Conservation (phyloP, 148 eudicot species). For the Chenopodium formosanum region DNA sequence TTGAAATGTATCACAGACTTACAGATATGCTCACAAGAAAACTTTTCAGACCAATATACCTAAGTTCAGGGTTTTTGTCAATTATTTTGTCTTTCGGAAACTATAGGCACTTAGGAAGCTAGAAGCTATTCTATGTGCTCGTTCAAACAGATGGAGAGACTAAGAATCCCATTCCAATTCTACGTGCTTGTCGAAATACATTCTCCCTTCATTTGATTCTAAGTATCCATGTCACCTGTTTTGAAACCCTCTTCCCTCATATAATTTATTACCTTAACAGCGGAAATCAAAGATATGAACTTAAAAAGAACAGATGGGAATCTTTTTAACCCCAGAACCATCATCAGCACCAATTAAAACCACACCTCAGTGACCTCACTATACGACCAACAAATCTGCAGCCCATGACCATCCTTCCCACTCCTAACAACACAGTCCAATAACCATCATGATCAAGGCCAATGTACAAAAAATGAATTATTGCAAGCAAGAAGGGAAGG, state of each 20-base stretch:
- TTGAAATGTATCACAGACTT: neutral
- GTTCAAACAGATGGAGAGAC: too few species aligned
- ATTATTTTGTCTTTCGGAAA: neutral
- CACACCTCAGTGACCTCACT: neutral
- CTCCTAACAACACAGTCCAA: too few species aligned
- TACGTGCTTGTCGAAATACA: neutral
- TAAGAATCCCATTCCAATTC: neutral
- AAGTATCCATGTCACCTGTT: too few species aligned
- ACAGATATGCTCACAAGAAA: neutral
- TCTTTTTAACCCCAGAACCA: neutral
- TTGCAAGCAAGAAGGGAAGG: neutral
- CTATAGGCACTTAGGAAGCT: neutral
- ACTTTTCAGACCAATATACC: neutral
- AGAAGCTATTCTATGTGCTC: neutral
- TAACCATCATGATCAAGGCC: neutral
- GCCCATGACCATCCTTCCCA: neutral
- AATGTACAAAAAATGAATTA: neutral
- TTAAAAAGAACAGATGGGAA: neutral
- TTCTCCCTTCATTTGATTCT: too few species aligned
- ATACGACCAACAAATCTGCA: neutral
- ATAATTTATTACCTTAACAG: too few species aligned
- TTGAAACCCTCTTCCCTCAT: too few species aligned
- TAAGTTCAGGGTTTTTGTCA: neutral
- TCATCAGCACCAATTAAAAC: neutral
- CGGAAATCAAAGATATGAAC: neutral